Evolutionary conservation across 1,139 yeast genomes (phyloP).

Genomic region (Lodderomyces elongisporus): DNA sequence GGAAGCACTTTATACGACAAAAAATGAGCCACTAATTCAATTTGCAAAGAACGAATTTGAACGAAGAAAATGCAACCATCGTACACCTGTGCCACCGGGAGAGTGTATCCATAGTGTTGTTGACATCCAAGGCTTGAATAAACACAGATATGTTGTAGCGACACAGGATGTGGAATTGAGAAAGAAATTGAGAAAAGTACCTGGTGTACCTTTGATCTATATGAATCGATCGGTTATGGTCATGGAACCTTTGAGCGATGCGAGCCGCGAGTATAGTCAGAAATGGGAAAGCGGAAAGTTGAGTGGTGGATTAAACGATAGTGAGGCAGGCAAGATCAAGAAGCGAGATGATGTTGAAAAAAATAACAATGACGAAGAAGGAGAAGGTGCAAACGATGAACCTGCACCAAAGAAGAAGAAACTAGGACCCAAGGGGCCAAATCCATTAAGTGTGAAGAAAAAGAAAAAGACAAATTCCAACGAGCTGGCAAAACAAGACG

Average conservation of each 20-base stretch:
- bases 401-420: constrained; percentile 35
- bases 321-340: constrained; percentile 32
- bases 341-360: constrained; percentile 14
- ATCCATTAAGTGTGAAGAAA: constrained; percentile 77
- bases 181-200: constrained; percentile 60
- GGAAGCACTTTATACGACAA: constrained; percentile 70
- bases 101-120: constrained; percentile 77
- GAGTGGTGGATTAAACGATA: constrained; percentile 69
- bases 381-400: constrained; percentile 15
- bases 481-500: constrained; percentile 8
- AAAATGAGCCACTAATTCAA: constrained; percentile 69
- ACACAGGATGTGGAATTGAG: constrained; percentile 73
- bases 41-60: constrained; percentile 80
- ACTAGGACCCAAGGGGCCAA: constrained; percentile 74
- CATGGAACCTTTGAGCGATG: constrained; percentile 86
- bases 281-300: constrained; percentile 62
- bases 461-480: constrained; percentile 35
- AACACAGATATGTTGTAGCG: constrained; percentile 86
- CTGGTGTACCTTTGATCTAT: constrained; percentile 87
- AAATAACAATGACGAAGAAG: constrained; percentile 16
- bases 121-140: constrained; percentile 67
- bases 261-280: constrained; percentile 54
- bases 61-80: constrained; percentile 60
- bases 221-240: constrained; percentile 91
- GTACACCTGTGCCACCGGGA: constrained; percentile 51